Base-by-base conservation (phyloP, 768 basidiomycete species). In the Rhodotorula sphaerocarpa region DNA sequence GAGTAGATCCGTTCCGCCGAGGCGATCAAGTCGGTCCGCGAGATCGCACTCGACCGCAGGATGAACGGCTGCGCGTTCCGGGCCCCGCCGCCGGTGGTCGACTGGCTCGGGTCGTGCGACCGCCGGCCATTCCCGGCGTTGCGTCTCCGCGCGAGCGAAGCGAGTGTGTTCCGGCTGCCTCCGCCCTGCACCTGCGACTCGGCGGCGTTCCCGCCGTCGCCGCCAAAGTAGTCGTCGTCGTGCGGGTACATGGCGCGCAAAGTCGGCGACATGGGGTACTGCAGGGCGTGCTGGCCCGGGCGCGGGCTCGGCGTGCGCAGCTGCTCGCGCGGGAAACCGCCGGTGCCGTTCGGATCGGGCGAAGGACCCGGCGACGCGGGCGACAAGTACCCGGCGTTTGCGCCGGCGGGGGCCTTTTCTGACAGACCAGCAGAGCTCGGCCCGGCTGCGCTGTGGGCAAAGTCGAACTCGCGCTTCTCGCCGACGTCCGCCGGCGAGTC, bases 1-100 rank as follows among this genome's bases (percentile, higher is more conserved):
- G 86, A 86, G 79, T 85, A 97, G 70, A 99, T 96, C 72, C 91
- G 88, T 73, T 97, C 95, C 15, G 93, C 95, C 34, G 88, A 89
- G 12, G 86, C 86, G 69, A 96, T 82, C 70, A 97, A 82, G 76
- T 96, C 89, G 71, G 84, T 78, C 55, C 90, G 88, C 31, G 85
- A 84, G 75, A 99, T 95, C 28, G 93, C 88, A 50, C 86, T 79
- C 61, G 88, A 87, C 70, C 93, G 86, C 41, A 88, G 87, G 73
- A 97, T 95, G 76, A 96, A 80, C 42, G 92, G 95, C 27, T 93
- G 93, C 11, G 91, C 34, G 15, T 33, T 39, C 10, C 36, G 10
- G 36, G 16, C 36, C 36, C 10, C 9, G 36, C 36, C 36, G 36
- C 16, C 16, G 10, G 36, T 90, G 36, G 9, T 39, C 16, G 36